Evolutionary conservation across 176 grass and related monocot genomes (phyloP).

Genomic region (Hsuehochloa calcarea): DNA sequence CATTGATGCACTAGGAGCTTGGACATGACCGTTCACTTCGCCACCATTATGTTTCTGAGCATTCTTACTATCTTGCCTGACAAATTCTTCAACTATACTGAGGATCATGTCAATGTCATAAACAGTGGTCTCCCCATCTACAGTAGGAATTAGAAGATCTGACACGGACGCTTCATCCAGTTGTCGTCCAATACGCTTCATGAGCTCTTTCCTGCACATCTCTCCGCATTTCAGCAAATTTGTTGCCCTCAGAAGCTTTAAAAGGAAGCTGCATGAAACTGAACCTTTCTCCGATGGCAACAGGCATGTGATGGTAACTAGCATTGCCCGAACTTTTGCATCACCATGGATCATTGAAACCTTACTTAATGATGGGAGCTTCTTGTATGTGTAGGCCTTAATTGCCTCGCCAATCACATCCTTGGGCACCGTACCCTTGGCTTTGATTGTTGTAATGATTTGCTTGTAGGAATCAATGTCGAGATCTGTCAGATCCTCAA

Average conservation of each 20-base stretch:
- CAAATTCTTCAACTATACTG: constrained; percentile 83
- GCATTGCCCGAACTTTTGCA: constrained; percentile 61
- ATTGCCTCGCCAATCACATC: constrained; percentile 83
- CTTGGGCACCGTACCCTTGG: constrained; percentile 56
- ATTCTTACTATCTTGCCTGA: constrained; percentile 59
- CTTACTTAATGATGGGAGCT: constrained; percentile 67
- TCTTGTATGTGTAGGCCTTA: constrained; percentile 90
- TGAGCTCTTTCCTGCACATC: constrained; percentile 76
- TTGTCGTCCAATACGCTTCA: constrained; percentile 83
- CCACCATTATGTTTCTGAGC: constrained; percentile 40
- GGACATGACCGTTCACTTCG: constrained; percentile 47
- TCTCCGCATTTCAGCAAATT: constrained; percentile 65
- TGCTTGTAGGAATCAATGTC: constrained; percentile 78
- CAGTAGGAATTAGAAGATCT: constrained; percentile 85
- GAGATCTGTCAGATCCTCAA: constrained; percentile 79
- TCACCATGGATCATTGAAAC: constrained; percentile 75
- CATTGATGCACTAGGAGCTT: constrained; percentile 57
- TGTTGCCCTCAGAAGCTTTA: constrained; percentile 82
- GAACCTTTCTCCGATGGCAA: constrained; percentile 82
- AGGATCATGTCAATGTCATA: constrained; percentile 90
- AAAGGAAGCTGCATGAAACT: constrained; percentile 89
- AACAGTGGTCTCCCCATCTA: constrained; percentile 56
- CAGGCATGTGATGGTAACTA: constrained; percentile 81
- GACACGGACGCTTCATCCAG: constrained; percentile 74
- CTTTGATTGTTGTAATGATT: constrained; percentile 69